These are phyloP conservation scores for Blattamonas nauphoetae DNA, from an alignment of 78 protist species.

Conservation along the genomic window DNA sequence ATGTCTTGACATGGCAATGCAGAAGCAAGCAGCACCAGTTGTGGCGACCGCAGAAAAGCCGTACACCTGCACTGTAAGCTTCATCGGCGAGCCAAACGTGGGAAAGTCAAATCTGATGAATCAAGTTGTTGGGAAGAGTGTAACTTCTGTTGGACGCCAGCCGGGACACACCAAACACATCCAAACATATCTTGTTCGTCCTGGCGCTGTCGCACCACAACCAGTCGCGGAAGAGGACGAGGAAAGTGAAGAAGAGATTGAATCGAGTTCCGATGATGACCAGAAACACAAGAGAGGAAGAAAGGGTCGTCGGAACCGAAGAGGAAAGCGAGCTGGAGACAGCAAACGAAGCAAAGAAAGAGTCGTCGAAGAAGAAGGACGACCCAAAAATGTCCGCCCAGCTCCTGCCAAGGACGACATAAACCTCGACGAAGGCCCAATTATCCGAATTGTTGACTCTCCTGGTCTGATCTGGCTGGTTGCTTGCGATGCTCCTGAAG, in stretches of 20 bases:
- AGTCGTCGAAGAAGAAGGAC: background rate
- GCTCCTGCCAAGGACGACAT: no score
- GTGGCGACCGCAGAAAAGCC: background rate
- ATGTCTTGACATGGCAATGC: background rate
- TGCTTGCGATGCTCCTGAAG: background rate
- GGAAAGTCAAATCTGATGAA: slow-evolving; percentile 13
- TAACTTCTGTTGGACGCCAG: background rate
- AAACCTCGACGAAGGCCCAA: no score
- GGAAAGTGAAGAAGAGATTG: no score
- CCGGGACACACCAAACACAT: slow-evolving; percentile 33
- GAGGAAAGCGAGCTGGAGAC: background rate
- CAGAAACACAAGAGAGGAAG: no score
- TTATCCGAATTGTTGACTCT: background rate
- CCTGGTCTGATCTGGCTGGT: background rate
- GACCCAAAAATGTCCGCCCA: background rate
- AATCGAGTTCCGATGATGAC: no score
- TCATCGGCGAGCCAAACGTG: slow-evolving; percentile 10
- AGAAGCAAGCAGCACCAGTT: background rate
- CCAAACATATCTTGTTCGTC: slow-evolving; percentile 2
- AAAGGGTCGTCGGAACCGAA: background rate
- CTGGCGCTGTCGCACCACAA: no score
- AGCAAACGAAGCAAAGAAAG: background rate
- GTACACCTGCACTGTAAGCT: background rate
- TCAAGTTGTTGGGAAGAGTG: background rate
- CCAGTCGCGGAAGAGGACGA: no score